Evolutionary conservation across 2,329 filamentous ascomycete species (phyloP).

Genomic region (Scopulariopsis brevicaulis): DNA sequence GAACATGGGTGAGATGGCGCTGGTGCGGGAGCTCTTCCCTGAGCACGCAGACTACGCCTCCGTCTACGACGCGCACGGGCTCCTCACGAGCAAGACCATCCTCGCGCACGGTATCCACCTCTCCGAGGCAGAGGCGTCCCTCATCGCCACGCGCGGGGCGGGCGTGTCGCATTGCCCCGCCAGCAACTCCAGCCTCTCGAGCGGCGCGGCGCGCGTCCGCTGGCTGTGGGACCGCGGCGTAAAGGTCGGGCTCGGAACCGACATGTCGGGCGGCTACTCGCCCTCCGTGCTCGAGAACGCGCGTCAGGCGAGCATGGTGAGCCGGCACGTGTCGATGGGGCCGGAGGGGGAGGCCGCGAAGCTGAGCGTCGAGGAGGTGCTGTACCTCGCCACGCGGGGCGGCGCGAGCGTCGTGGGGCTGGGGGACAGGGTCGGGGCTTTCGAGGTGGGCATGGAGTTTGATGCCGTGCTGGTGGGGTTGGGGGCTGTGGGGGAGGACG

Average conservation of each 20-base stretch:
- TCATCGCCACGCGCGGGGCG: constrained; percentile 49
- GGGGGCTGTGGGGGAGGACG: constrained; percentile 32
- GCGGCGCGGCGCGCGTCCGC: constrained; percentile 66
- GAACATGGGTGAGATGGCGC: constrained; percentile 59
- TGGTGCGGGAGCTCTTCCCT: constrained; percentile 64
- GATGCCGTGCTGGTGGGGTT: constrained; percentile 78
- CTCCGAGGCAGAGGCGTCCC: constrained; percentile 47
- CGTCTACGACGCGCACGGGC: constrained; percentile 64
- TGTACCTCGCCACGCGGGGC: constrained; percentile 81
- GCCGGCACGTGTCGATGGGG: constrained; percentile 55
- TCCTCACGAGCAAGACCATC: constrained; percentile 65
- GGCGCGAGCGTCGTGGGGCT: constrained; percentile 76
- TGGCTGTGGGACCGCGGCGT: constrained; percentile 64
- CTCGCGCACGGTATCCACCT: constrained; percentile 81
- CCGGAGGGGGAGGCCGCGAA: constrained; percentile 40
- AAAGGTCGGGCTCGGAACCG: constrained; percentile 77
- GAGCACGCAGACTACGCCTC: constrained; percentile 52
- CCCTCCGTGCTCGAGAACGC: constrained; percentile 74
- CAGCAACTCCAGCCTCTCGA: constrained; percentile 73
- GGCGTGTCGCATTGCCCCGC: constrained; percentile 81
- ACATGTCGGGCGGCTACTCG: constrained; percentile 81
- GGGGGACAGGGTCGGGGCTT: constrained; percentile 59
- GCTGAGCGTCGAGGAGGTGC: constrained; percentile 71
- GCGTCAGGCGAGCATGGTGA: constrained; percentile 64
- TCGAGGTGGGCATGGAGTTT: constrained; percentile 79